Base-by-base conservation (phyloP, 345 rosid species). In the Hevea brasiliensis region DNA sequence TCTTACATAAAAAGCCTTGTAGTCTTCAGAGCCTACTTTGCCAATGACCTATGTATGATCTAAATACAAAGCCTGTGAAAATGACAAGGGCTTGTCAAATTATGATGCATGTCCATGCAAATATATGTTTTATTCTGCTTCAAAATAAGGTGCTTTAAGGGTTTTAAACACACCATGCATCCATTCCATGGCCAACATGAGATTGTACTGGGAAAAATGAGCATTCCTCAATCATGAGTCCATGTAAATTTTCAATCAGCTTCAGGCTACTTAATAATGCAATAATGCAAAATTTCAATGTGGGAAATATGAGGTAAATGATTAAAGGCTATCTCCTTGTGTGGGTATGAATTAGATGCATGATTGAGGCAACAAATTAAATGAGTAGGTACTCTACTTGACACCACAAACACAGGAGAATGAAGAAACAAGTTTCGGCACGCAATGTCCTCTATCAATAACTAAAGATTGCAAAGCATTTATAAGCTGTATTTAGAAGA, bases 381-480 rank as follows among this genome's bases (percentile, higher is more conserved):
- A 71, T 27, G 42, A 61, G 20, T 11, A 41, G 1, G 13, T 11
- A 24, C 21, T 35, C 12, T 3, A 45, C 35, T 29, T 18, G 24
- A 71, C 15, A 7, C 26, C 29, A 7, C 48, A 3, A 37, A 68
- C 2, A 54, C 21, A 54, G 13, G 21, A 57, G 26, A 55, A 21
- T 20, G 60, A 27, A 13, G 60, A n/a, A 40, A 63, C 67, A 18
- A 40, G 27, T 15, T 14, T 7, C 55, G 14, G 9, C 47, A 44
- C 1, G 13, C 47, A 44, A 44, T 3, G n/a, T 15, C 57, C 35
- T 41, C 15, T 41, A 40, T 44, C 73, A 57, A 56, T 8, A 44
- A 71, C 8, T 9, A 24, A 44, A 45, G 66, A 59, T 59, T 45
- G 65, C 26, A n/a, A 45, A 44, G 67, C 44, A 44, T 68, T 53